Percentiles rank a stretch among this genome's conserved stretches.
These are phyloP conservation scores for Cladosporium sp. DNA, from an alignment of 2,329 filamentous ascomycete species.

Conservation along the genomic window DNA sequence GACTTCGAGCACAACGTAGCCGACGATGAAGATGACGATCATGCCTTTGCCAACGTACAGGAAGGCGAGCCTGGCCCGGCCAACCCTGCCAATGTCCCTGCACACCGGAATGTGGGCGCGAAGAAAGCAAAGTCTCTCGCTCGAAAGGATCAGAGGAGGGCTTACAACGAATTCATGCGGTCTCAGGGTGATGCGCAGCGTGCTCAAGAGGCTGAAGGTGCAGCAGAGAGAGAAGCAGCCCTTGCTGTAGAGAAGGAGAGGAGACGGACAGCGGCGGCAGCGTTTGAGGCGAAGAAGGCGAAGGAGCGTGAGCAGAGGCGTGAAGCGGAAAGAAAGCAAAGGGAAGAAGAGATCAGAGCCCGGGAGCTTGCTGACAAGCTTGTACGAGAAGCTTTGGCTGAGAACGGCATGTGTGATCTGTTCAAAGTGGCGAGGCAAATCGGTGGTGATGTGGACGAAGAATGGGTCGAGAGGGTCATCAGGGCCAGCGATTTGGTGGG, in stretches of 20 bases:
- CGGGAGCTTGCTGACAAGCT: constrained; percentile 27
- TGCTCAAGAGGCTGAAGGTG: constrained; percentile 36
- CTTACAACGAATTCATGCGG: constrained; percentile 46
- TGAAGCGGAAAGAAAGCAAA: constrained; percentile 33
- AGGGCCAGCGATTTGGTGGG: constrained; percentile 34
- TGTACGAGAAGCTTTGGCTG: constrained; percentile 28
- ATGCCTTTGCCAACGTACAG: not conserved
- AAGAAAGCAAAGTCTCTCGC: constrained; percentile 46
- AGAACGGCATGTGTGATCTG: constrained; percentile 30
- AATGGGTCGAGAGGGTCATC: constrained; percentile 40
- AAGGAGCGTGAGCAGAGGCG: constrained; percentile 35
- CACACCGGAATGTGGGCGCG: constrained; percentile 35
- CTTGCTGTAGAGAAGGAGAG: constrained; percentile 36
- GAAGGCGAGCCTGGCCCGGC: constrained; percentile 20
- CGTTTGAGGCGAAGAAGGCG: constrained; percentile 36
- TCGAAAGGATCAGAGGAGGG: constrained; percentile 36
- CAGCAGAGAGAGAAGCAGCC: constrained; percentile 40
- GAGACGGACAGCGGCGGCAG: constrained; percentile 37
- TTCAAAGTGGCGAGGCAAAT: constrained; percentile 36
- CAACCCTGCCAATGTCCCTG: constrained; percentile 3
- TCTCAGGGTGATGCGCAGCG: constrained; percentile 43
- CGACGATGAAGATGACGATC: constrained; percentile 9
- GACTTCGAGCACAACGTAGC: constrained; percentile 6
- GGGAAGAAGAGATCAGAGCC: constrained; percentile 33
- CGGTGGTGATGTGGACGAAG: constrained; percentile 33